Conservation (phyloP, 306 rosid genomes). For the Prinsepia uniflora region DNA sequence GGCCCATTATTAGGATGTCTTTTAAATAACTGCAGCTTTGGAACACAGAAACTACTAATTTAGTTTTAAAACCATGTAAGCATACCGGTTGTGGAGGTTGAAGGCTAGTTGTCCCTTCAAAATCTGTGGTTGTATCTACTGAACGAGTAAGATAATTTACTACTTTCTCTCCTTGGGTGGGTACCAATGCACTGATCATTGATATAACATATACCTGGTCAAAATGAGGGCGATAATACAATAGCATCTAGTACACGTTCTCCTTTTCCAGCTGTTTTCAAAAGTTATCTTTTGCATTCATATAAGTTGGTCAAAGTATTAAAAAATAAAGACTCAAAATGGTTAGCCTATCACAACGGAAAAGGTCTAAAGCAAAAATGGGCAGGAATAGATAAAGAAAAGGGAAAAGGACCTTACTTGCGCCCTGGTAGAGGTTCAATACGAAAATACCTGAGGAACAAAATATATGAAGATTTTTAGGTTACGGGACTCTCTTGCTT, state of each 20-base stretch:
- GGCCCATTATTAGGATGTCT: not conserved
- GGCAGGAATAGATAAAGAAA: constrained; percentile 5
- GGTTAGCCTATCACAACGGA: constrained; percentile 6
- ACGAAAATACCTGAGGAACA: constrained; percentile 76
- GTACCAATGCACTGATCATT: constrained; percentile 75
- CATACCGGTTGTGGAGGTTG: constrained; percentile 79
- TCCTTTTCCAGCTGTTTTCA: not conserved
- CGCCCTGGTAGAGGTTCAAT: constrained; percentile 82
- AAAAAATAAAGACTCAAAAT: constrained; percentile 10
- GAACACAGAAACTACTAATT: not conserved
- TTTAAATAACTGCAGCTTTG: not conserved
- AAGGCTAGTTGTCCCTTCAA: constrained; percentile 87
- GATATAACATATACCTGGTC: constrained; percentile 29
- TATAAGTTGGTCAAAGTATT: constrained; percentile 1
- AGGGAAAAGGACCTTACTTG: constrained; percentile 56
- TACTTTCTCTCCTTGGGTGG: constrained; percentile 75
- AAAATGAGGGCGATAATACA: constrained; percentile 15
- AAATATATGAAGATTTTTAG: constrained; percentile 8
- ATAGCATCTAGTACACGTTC: constrained; percentile 19
- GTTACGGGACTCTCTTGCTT: not conserved
- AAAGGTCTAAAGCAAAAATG: constrained; percentile 15
- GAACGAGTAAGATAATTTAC: constrained; percentile 90
- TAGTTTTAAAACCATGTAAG: constrained; percentile 3
- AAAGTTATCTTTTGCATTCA: not conserved
- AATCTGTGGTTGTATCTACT: constrained; percentile 86